Evolutionary conservation across 768 basidiomycete species (phyloP).

Genomic region (Termitomyces sp.): DNA sequence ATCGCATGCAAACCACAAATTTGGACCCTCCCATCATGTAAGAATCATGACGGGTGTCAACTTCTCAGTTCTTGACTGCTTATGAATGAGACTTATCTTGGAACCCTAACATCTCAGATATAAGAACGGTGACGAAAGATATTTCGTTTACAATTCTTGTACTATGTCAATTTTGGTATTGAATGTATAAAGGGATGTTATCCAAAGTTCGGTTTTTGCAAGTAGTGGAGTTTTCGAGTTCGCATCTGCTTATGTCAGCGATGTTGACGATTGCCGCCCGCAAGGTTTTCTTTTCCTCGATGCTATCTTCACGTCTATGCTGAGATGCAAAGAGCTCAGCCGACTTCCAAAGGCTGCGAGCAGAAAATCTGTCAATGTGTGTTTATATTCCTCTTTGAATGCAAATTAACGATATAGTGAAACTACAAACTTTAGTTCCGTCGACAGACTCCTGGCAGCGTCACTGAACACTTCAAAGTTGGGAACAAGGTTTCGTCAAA

Average conservation of each 20-base stretch:
- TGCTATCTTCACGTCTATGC: conserved; percentile 8
- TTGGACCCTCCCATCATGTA: background rate
- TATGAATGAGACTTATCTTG: too few species aligned
- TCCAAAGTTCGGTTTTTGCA: too few species aligned
- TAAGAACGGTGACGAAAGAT: too few species aligned
- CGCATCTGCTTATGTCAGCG: background rate
- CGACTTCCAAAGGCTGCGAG: conserved; percentile 25
- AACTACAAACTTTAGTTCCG: conserved; percentile 26
- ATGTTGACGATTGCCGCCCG: too few species aligned
- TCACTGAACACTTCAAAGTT: conserved; percentile 11
- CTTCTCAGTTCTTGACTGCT: background rate
- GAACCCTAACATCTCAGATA: too few species aligned
- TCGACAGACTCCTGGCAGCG: conserved; percentile 34
- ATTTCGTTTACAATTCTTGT: too few species aligned
- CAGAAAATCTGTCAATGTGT: conserved; percentile 30
- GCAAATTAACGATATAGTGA: background rate
- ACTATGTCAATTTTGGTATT: too few species aligned
- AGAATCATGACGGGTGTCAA: background rate
- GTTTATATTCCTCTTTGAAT: conserved; percentile 4
- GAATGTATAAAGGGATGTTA: too few species aligned
- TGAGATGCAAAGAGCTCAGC: conserved; percentile 26
- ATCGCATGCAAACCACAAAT: conserved; percentile 14
- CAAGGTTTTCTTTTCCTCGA: background rate
- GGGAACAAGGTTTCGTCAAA: background rate
- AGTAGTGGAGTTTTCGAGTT: too few species aligned